These are phyloP conservation scores for Fragilariopsis cylindrus DNA, from an alignment of 108 stramenopile species.

Conservation along the genomic window DNA sequence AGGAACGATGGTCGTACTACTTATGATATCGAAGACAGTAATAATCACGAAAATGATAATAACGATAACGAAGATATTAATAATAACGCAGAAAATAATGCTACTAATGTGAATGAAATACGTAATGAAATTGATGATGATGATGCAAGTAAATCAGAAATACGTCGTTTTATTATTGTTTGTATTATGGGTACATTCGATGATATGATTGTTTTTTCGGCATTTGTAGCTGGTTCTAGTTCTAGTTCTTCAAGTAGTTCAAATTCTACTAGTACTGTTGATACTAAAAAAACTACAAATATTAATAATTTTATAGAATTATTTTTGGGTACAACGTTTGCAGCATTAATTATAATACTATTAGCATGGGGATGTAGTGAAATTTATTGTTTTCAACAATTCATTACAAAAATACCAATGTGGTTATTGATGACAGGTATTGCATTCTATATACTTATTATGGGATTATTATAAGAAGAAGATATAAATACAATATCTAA, in stretches of 20 bases:
- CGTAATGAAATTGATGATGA: slow-evolving; percentile 6
- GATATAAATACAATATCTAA: no score
- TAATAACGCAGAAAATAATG: not conserved
- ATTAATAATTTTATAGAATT: not conserved
- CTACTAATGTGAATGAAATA: not conserved
- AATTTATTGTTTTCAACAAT: slow-evolving; percentile 2
- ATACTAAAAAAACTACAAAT: no score
- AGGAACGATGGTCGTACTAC: not conserved
- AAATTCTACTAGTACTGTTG: not conserved
- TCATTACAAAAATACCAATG: not conserved
- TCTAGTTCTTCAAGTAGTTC: not conserved
- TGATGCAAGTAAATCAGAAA: slow-evolving; percentile 2
- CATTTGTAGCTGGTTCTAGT: slow-evolving; percentile 8
- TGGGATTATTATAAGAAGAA: not conserved
- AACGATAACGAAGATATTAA: not conserved
- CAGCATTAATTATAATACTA: not conserved
- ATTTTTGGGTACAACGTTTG: slow-evolving; percentile 9
- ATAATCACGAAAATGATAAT: not conserved
- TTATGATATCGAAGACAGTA: not conserved
- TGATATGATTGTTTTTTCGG: slow-evolving; percentile 15
- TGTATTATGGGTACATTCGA: slow-evolving; percentile 16
- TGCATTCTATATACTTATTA: not conserved
- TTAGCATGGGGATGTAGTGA: slow-evolving; percentile 10
- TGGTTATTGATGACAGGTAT: not conserved
- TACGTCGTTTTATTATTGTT: not conserved